A percentile compares a stretch with the other conserved stretches of the same genome.
Evolutionary conservation across 768 basidiomycete genomes (phyloP).

Genomic region (Kwoniella sp.): DNA sequence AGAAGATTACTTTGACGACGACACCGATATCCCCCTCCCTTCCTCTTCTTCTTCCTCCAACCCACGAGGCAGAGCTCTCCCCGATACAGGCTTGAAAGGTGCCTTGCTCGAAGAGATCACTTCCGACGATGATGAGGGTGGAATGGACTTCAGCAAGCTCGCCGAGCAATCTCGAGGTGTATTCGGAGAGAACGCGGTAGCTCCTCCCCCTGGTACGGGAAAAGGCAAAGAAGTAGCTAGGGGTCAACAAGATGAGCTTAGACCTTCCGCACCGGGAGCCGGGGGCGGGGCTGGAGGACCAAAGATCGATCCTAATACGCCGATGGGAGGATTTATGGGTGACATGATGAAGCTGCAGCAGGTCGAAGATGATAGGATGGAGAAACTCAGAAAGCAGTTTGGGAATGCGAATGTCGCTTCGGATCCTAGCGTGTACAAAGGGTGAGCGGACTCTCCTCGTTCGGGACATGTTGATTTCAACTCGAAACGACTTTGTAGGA

Average conservation of each 20-base stretch:
- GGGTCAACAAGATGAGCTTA: conserved; percentile 23
- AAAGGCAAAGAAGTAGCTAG: conserved; percentile 43
- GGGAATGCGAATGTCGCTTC: conserved; percentile 38
- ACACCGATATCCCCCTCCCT: conserved; percentile 85
- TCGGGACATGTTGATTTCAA: too few species aligned
- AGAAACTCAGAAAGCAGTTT: conserved; percentile 46
- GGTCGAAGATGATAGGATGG: conserved; percentile 34
- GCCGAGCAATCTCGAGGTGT: conserved; percentile 46
- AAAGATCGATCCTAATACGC: conserved; percentile 38
- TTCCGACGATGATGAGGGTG: conserved; percentile 64
- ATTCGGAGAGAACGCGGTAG: conserved; percentile 41
- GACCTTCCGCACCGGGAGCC: conserved; percentile 16
- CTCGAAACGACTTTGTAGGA: too few species aligned
- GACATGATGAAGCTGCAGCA: conserved; percentile 55
- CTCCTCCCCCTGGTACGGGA: conserved; percentile 18
- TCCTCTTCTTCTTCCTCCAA: conserved; percentile 39
- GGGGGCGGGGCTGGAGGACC: conserved; percentile 7
- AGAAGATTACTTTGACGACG: conserved; percentile 86
- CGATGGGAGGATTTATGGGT: conserved; percentile 56
- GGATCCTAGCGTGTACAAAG: conserved; percentile 47
- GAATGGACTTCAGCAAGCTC: conserved; percentile 35
- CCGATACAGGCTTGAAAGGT: conserved; percentile 68
- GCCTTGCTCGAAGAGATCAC: conserved; percentile 76
- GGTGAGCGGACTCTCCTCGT: conserved; percentile 30
- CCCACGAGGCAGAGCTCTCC: conserved; percentile 58